A percentile compares a stretch with the other conserved stretches of the same genome.
Conservation (phyloP, 345 rosid species). For the Heritiera littoralis region DNA sequence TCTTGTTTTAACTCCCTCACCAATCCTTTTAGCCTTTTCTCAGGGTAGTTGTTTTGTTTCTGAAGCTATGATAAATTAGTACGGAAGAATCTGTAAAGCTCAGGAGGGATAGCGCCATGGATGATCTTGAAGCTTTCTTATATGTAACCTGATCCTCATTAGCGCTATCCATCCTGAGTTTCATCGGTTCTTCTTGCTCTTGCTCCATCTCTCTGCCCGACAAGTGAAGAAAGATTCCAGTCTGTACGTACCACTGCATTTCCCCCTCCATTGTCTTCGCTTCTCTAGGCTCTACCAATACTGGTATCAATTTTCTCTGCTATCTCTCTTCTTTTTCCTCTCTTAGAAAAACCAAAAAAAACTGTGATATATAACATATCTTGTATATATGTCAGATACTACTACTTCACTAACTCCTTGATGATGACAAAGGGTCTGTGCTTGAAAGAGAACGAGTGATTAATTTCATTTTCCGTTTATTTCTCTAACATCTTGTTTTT, state of each 20-base stretch:
- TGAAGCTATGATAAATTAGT: slow-evolving; percentile 10
- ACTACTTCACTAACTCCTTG: not conserved
- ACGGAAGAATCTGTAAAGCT: slow-evolving; percentile 46
- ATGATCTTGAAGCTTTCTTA: not conserved
- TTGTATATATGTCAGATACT: not conserved
- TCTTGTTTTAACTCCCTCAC: slow-evolving; percentile 8
- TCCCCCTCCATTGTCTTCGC: not conserved
- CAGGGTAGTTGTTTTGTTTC: not conserved
- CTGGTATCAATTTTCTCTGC: not conserved
- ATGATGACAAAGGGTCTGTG: not conserved
- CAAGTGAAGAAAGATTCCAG: not conserved
- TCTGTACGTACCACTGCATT: not conserved
- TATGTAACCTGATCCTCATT: not conserved
- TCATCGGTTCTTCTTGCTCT: slow-evolving; percentile 28
- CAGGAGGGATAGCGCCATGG: slow-evolving; percentile 58
- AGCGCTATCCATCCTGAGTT: slow-evolving; percentile 31
- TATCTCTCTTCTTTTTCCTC: not conserved
- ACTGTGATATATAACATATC: not conserved
- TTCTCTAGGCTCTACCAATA: not conserved
- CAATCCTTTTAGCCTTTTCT: not conserved
- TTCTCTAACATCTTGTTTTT: not conserved
- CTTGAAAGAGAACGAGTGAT: not conserved
- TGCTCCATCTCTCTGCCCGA: not conserved
- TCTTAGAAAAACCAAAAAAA: not conserved
- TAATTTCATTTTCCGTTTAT: not conserved